These are phyloP conservation scores for Tricholoma bakamatsutake DNA, from an alignment of 768 basidiomycete species.

Conservation along the genomic window DNA sequence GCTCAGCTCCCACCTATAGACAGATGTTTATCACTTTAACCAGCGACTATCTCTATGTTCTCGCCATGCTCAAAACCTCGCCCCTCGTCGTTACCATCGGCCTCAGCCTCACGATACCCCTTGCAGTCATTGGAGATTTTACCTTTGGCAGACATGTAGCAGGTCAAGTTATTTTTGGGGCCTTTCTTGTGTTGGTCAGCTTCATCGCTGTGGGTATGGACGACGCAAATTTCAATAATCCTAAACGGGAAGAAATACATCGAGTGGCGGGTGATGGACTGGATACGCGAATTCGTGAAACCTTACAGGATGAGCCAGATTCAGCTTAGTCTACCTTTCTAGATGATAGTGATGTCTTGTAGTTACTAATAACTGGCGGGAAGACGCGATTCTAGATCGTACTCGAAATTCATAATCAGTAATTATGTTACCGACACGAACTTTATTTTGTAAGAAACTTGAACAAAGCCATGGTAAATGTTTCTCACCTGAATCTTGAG, in stretches of 20 bases:
- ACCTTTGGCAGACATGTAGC: constrained; percentile 53
- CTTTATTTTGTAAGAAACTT: not conserved
- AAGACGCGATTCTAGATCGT: not conserved
- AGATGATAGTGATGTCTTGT: not conserved
- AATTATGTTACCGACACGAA: not conserved
- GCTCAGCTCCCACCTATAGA: not conserved
- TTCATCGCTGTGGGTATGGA: constrained; percentile 72
- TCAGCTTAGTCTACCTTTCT: not conserved
- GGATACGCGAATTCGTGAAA: not conserved
- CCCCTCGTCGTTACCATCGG: constrained; percentile 92
- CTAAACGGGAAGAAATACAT: not conserved
- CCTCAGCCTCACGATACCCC: constrained; percentile 87
- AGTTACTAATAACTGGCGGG: too few relatives aligned
- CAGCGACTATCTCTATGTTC: constrained; percentile 81
- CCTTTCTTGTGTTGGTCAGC: constrained; percentile 64
- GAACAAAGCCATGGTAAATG: not conserved
- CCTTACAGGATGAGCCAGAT: not conserved
- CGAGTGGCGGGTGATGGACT: not conserved
- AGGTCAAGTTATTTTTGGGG: constrained; percentile 64
- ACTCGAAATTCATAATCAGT: too few relatives aligned
- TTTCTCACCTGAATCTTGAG: not conserved
- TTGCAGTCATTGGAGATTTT: constrained; percentile 82
- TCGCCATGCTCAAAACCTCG: constrained; percentile 96
- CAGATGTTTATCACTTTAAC: constrained; percentile 82
- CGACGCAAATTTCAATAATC: constrained; percentile 24